Evolutionary conservation across 441 rosid species (phyloP).

Genomic region (Jatropha multifida): DNA sequence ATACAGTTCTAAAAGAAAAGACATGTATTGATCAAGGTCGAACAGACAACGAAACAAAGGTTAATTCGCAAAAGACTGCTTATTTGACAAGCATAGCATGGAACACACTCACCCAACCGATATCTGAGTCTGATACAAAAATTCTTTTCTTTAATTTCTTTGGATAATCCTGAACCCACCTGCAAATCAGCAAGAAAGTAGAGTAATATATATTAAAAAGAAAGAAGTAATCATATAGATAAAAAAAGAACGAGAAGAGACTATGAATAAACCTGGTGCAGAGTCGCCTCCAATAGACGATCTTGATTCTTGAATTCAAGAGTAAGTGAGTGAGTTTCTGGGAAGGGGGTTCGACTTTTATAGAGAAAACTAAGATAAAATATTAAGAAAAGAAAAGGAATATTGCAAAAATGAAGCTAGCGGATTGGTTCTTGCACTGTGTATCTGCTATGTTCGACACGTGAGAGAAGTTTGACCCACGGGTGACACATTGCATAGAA

Average conservation of each 20-base stretch:
- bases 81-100: slow-evolving; percentile 30
- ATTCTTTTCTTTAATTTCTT: background rate
- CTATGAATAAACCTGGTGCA: no score
- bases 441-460: background rate
- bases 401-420: background rate
- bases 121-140: background rate
- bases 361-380: background rate
- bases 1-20: background rate
- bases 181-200: no score
- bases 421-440: background rate
- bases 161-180: no score
- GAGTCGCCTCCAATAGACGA: no score
- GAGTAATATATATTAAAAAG: no score
- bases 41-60: slow-evolving; percentile 53
- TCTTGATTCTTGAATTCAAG: background rate
- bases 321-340: background rate
- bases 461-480: background rate
- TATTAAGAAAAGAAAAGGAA: background rate
- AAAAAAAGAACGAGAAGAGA: no score
- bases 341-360: background rate
- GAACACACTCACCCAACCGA: slow-evolving; percentile 17
- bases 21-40: slow-evolving; percentile 36
- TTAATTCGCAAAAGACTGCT: slow-evolving; percentile 33
- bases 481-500: background rate
- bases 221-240: no score